A percentile compares a stretch with the other conserved stretches of the same genome.
Conservation (phyloP, 2,329 filamentous ascomycete species). For the Epicoccum sorghinum region DNA sequence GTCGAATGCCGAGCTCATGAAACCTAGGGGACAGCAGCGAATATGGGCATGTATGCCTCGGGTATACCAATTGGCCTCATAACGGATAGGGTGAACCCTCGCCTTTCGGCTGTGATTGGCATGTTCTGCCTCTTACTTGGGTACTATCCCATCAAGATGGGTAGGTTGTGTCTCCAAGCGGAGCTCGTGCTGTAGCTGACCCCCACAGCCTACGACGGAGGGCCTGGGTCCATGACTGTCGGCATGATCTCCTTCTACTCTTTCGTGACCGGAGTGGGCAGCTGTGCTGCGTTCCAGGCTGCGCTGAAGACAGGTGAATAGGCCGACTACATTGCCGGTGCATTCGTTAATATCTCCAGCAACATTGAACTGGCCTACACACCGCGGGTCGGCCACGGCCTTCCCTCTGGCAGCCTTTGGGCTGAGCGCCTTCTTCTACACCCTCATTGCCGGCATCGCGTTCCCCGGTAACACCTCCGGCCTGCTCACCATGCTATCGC, state of each 20-base stretch:
- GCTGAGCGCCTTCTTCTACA: constrained; percentile 95
- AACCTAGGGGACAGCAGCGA: constrained; percentile 67
- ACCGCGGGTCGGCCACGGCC: constrained; percentile 91
- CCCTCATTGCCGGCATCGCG: constrained; percentile 73
- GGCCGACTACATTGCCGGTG: too few species aligned
- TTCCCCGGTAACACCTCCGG: constrained; percentile 84
- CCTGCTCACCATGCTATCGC: constrained; percentile 79
- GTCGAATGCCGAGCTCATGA: constrained; percentile 29
- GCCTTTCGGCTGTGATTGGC: constrained; percentile 77
- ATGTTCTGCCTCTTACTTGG: constrained; percentile 74
- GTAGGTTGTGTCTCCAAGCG: constrained; percentile 37
- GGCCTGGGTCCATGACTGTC: constrained; percentile 62
- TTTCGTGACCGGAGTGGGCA: constrained; percentile 84
- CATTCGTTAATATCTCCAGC: constrained; percentile 57
- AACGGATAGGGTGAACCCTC: constrained; percentile 80
- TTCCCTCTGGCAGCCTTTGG: constrained; percentile 94
- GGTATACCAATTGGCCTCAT: constrained; percentile 90
- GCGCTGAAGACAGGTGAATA: constrained; percentile 74
- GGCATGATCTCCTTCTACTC: constrained; percentile 77
- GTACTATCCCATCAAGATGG: constrained; percentile 81
- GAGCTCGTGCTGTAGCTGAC: constrained; percentile 28
- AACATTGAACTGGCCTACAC: constrained; percentile 88
- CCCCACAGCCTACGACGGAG: constrained; percentile 71
- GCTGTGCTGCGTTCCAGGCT: constrained; percentile 88
- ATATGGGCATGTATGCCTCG: constrained; percentile 90